Percentiles rank a stretch among this genome's conserved stretches.
Evolutionary conservation across 2,329 filamentous ascomycete genomes (phyloP).

Genomic region (Fusarium citri): DNA sequence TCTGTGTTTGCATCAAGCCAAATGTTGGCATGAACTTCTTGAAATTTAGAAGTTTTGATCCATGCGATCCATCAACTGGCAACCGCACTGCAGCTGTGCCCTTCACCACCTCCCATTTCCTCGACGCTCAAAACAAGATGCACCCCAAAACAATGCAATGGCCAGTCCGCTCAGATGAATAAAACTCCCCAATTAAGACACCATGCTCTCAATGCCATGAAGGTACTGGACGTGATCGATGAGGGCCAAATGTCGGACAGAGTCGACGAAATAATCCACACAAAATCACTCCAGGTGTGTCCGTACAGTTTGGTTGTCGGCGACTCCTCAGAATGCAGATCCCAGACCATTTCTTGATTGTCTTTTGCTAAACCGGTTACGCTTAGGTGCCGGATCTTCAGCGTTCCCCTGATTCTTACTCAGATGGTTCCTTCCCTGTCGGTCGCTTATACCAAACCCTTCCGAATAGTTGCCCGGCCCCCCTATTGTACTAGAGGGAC

Average conservation of each 20-base stretch:
- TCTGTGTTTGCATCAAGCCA: neutral
- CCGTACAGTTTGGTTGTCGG: conserved; percentile 12
- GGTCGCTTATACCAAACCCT: conserved; percentile 61
- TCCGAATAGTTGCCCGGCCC: conserved; percentile 66
- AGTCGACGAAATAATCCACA: conserved; percentile 26
- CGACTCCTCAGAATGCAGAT: conserved; percentile 75
- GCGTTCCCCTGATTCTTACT: conserved; percentile 69
- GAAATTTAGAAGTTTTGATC: conserved; percentile 15
- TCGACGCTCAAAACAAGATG: conserved; percentile 41
- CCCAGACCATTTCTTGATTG: conserved; percentile 95
- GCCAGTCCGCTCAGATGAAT: conserved; percentile 38
- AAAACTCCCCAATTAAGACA: conserved; percentile 48
- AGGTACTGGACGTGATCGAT: conserved; percentile 44
- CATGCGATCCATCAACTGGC: conserved; percentile 8
- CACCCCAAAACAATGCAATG: conserved; percentile 43
- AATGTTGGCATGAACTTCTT: neutral
- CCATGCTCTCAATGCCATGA: conserved; percentile 51
- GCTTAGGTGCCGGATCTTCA: conserved; percentile 65
- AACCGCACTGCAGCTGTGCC: conserved; percentile 1
- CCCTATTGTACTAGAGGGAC: conserved; percentile 79
- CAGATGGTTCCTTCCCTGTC: conserved; percentile 66
- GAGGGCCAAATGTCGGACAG: conserved; percentile 37
- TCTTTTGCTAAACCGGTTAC: conserved; percentile 85
- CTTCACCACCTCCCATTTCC: conserved; percentile 13
- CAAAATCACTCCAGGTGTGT: conserved; percentile 19